Evolutionary conservation across 2,329 filamentous ascomycete species (phyloP), one percentile per base, ranked within the genome.

Genomic region (Monilinia fructigena): DNA sequence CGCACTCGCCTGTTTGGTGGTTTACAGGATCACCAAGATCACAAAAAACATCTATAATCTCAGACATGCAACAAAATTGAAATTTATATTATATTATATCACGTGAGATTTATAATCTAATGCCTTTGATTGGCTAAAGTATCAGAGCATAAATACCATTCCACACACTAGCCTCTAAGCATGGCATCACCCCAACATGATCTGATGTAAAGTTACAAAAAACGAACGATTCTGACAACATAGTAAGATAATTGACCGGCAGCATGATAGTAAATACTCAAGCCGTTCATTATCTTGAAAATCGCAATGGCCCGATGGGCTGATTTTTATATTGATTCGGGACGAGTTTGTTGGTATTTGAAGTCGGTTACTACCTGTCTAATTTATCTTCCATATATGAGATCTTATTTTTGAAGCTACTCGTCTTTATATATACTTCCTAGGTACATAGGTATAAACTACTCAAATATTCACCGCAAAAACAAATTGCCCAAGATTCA

Each of bases 141-240:
- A 35, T 35, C 31, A 35, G 31, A 28, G 28, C 2, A 28, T 28
- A 23, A 23, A 23, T 23, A 23, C 31, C 31, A 31, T 31, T 31
- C 31, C 31, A 6, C 31, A 6, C 31, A 31, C 31, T 31, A 31
- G 31, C 31, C 3, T 31, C 31, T 31, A 35, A 35, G 31, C 31
- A 7, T 35, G 31, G 31, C 38, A 56, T 56, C 55, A 56, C 38
- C 38, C 23, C 23, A 56, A 56, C 38, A 28, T 59, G 56, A 48
- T 48, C 56, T 59, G 56, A 59, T 59, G 26, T 40, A 35, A 59
- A 48, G 20, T 40, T 14, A 28, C 23, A 2, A 59, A 60, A 59
- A 60, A 60, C 56, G 42, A 35, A 60, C 56, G 28, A 60, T 18
- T 60, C 18, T 60, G 56, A 48, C 42, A 48, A 48, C 28, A 60